phyloP scores from a whole-genome alignment of 2,329 filamentous ascomycete species.

The Emergomyces orientalis region DNA sequence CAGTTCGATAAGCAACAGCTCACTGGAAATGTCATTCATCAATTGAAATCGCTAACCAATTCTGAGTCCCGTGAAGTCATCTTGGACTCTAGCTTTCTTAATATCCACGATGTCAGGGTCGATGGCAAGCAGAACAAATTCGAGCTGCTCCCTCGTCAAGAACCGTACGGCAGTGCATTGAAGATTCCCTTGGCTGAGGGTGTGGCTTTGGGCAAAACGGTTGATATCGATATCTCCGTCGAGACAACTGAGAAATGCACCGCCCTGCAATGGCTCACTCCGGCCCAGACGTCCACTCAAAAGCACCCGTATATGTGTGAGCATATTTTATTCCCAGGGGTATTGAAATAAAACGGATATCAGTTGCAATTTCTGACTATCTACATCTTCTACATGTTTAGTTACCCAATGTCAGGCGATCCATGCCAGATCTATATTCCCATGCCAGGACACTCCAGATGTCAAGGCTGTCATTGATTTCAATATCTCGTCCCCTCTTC shows the following conservation, averaged over 20 bases:
- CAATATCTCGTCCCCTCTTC: conserved; percentile 73
- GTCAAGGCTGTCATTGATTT: conserved; percentile 94
- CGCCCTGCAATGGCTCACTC: conserved; percentile 89
- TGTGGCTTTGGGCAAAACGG: conserved; percentile 37
- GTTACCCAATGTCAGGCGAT: conserved; percentile 96
- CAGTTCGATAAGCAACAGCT: conserved; percentile 74
- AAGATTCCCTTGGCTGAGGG: conserved; percentile 41
- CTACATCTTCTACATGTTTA: conserved; percentile 15
- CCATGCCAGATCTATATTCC: conserved; percentile 85
- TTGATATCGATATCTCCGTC: conserved; percentile 54
- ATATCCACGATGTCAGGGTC: conserved; percentile 62
- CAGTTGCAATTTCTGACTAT: conserved; percentile 4
- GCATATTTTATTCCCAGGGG: conserved; percentile 12
- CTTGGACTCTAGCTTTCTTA: conserved; percentile 77
- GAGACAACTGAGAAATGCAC: conserved; percentile 82
- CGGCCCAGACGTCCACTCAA: conserved; percentile 88
- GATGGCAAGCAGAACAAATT: conserved; percentile 57
- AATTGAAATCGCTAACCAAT: conserved; percentile 67
- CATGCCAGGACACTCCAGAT: conserved; percentile 94
- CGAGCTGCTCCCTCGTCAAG: conserved; percentile 58
- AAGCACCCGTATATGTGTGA: conserved; percentile 87
- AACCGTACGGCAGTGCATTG: conserved; percentile 53
- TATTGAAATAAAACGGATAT: neutral
- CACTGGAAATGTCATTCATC: conserved; percentile 65
- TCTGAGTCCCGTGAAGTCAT: conserved; percentile 65